Conservation (phyloP, 441 rosid genomes). For the Populus tomentosa region DNA sequence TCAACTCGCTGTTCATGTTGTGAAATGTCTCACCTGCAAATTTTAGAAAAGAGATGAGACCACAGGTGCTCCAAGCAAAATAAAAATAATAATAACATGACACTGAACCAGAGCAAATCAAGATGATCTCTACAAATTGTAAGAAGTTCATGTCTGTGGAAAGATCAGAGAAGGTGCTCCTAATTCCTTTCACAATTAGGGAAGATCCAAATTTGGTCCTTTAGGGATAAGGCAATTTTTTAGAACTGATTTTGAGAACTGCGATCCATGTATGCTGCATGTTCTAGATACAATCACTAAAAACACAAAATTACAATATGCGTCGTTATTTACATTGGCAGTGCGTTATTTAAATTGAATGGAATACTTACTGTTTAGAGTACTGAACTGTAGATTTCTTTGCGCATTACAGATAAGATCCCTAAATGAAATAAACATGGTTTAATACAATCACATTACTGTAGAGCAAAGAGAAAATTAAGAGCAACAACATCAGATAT, state of each 20-base stretch:
- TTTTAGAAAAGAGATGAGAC: constrained; percentile 5
- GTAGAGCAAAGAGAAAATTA: constrained; percentile 1
- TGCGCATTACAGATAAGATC: constrained; percentile 82
- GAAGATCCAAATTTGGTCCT: background rate
- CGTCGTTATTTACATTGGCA: too few species aligned
- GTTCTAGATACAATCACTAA: background rate
- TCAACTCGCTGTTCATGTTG: constrained; percentile 70
- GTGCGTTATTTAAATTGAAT: background rate
- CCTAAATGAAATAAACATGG: constrained; percentile 42
- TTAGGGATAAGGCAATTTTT: background rate
- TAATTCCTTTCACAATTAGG: background rate
- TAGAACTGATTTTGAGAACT: background rate
- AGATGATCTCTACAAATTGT: background rate
- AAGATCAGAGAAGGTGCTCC: background rate
- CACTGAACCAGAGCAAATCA: background rate
- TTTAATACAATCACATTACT: constrained; percentile 11
- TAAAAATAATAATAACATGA: constrained; percentile 1
- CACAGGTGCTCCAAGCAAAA: background rate
- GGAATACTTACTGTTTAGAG: constrained; percentile 70
- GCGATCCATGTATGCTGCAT: background rate
- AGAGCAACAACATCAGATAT: constrained; percentile 6
- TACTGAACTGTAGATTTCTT: constrained; percentile 76
- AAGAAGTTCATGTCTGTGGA: background rate
- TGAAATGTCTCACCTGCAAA: constrained; percentile 84
- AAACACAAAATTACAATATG: background rate